phyloP scores from a whole-genome alignment of 2,329 filamentous ascomycete species.

The Sporothrix pseudoabietina region DNA sequence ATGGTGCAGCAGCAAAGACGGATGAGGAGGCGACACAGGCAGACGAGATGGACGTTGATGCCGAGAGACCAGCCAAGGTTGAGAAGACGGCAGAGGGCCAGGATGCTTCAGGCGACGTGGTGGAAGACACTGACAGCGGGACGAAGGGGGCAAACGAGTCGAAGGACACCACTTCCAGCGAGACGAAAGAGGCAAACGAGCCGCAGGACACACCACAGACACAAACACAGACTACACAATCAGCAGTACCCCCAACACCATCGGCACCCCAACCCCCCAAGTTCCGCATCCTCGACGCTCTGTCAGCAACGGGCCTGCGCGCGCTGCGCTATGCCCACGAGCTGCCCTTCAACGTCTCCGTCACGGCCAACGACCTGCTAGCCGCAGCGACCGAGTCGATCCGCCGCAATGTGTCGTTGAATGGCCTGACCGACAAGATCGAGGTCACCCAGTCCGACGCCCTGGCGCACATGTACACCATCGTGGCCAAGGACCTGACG shows the following conservation, averaged over 20 bases:
- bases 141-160: conserved; percentile 20
- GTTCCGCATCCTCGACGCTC: conserved; percentile 89
- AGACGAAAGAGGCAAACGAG: neutral
- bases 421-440: conserved; percentile 71
- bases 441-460: conserved; percentile 78
- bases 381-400: conserved; percentile 77
- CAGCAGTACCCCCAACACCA: conserved; percentile 27
- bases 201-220: neutral
- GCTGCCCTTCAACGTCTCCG: conserved; percentile 76
- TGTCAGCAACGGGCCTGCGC: conserved; percentile 90
- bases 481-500: conserved; percentile 58
- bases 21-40: neutral
- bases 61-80: conserved; percentile 21
- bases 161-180: neutral
- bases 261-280: conserved; percentile 42
- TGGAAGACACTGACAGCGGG: neutral
- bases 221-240: conserved; percentile 5
- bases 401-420: conserved; percentile 80
- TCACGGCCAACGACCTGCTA: conserved; percentile 90
- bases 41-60: conserved; percentile 21
- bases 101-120: conserved; percentile 23
- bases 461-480: conserved; percentile 84
- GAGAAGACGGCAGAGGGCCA: conserved; percentile 20
- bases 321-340: conserved; percentile 91
- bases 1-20: conserved; percentile 34